A percentile compares a stretch with the other conserved stretches of the same genome.
These are phyloP conservation scores for Saraca asoca DNA, from an alignment of 331 rosid genomes.

Conservation along the genomic window DNA sequence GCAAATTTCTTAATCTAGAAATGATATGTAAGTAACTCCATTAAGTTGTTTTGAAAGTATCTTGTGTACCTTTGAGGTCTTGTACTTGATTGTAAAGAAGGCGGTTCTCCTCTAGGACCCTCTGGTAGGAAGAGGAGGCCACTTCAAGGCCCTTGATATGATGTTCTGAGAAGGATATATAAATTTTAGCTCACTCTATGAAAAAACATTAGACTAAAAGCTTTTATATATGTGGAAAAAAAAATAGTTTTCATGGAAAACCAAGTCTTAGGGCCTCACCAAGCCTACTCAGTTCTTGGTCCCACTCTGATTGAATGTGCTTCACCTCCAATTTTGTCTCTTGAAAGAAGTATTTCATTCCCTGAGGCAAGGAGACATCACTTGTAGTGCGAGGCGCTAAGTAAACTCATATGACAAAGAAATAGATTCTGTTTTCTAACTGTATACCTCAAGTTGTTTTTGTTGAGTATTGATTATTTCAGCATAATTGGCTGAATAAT, in stretches of 20 bases:
- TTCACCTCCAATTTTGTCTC: conserved; percentile 70
- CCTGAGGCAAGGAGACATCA: conserved; percentile 48
- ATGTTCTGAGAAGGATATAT: conserved; percentile 41
- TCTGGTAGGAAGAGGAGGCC: conserved; percentile 81
- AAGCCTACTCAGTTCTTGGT: conserved; percentile 55
- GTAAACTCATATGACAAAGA: neutral
- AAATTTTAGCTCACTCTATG: neutral
- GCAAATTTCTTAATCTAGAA: conserved; percentile 8
- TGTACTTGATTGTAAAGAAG: conserved; percentile 91
- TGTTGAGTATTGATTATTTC: conserved; percentile 61
- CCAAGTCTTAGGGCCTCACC: conserved; percentile 39
- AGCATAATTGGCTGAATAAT: conserved; percentile 45
- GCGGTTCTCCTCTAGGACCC: conserved; percentile 89
- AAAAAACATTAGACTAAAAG: neutral
- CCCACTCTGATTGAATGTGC: conserved; percentile 76
- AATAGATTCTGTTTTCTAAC: neutral
- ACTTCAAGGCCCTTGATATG: conserved; percentile 55
- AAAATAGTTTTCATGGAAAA: neutral
- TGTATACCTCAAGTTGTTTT: conserved; percentile 75
- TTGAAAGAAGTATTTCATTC: conserved; percentile 64
- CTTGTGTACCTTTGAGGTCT: conserved; percentile 83
- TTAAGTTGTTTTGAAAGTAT: neutral
- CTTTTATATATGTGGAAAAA: neutral
- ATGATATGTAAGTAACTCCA: conserved; percentile 17
- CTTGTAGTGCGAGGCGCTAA: neutral